Evolutionary conservation across 768 basidiomycete genomes (phyloP), one percentile per base, ranked within the genome.

Genomic region (Mycena rebaudengoi): DNA sequence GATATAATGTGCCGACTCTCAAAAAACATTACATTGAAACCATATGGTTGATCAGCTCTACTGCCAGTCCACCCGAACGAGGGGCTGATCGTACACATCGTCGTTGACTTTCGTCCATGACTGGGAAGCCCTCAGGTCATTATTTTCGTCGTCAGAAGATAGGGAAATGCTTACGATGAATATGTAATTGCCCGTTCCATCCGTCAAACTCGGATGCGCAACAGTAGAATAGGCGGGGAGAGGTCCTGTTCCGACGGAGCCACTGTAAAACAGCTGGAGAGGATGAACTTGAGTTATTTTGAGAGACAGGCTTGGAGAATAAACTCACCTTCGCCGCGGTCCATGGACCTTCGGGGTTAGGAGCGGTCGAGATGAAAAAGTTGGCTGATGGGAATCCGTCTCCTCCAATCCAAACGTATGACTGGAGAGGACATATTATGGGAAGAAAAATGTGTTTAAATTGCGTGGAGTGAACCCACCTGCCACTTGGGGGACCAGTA

Each of bases 351-450:
- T 65, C 64, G 21, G 64, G 52, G 5, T 59, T 25, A 5, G 64
- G 53, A n/a, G 64, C 64, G 18, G 59, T 66, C 32, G 59, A 61
- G 40, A 66, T 60, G 33, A 35, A 29, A 29, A 66, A 66, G 46
- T 66, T 66, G 7, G 64, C 64, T 16, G 60, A 23, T 23, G 64
- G 64, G 49, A 61, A 66, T 1, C 32, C 40, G 26, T 66, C 64
- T 13, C 64, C 64, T 39, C 64, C 64, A 41, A 66, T 66, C 52
- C 54, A 66, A 41, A 66, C 64, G 48, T 50, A 66, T 18, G 59
- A 61, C 64, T 65, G 10, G 3, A 7, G 14, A n/a, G 26, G 14
- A 5, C 7, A 48, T 28, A 18, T 52, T 25, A 16, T 16, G 10
- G 16, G 16, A 28, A 26, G 12, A 13, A 16, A 30, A 21, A 13